These are phyloP conservation scores for Fusarium sp. DNA, from an alignment of 2,329 filamentous ascomycete genomes.

Conservation along the genomic window DNA sequence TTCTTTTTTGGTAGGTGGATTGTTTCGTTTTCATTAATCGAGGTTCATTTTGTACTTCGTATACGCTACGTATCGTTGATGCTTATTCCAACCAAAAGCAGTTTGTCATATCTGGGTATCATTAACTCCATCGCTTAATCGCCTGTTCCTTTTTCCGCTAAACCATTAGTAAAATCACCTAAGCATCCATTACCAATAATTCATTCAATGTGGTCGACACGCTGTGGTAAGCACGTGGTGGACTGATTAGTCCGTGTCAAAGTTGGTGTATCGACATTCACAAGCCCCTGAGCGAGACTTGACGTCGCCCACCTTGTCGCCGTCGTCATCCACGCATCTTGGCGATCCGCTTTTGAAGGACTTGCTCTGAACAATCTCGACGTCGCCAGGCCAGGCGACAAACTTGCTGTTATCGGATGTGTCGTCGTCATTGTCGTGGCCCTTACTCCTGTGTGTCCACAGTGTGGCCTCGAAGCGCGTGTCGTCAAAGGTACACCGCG, in stretches of 20 bases:
- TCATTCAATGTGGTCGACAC: not conserved
- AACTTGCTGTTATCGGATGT: conserved; percentile 43
- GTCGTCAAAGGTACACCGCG: conserved; percentile 68
- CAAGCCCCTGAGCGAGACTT: conserved; percentile 53
- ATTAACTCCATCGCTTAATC: conserved; percentile 25
- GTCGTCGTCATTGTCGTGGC: conserved; percentile 27
- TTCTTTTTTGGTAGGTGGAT: not conserved
- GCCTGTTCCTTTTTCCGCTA: not conserved
- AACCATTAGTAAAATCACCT: not conserved
- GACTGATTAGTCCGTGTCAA: conserved; percentile 29
- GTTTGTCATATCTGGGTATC: conserved; percentile 32
- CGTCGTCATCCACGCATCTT: conserved; percentile 60
- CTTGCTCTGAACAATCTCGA: conserved; percentile 66
- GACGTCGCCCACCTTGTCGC: conserved; percentile 52
- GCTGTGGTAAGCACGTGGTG: not conserved
- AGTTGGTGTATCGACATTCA: conserved; percentile 54
- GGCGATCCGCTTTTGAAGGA: conserved; percentile 57
- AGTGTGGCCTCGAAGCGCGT: conserved; percentile 68
- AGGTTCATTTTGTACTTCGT: not conserved
- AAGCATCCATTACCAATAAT: not conserved
- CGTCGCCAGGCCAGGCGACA: conserved; percentile 67
- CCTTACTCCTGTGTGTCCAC: conserved; percentile 63
- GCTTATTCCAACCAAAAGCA: conserved; percentile 14
- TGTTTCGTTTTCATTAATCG: not conserved
- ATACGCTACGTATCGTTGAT: not conserved